Percentiles rank a stretch among this genome's conserved stretches.
phyloP scores from a whole-genome alignment of 305 asterid species.

The Fraxinus floribunda region DNA sequence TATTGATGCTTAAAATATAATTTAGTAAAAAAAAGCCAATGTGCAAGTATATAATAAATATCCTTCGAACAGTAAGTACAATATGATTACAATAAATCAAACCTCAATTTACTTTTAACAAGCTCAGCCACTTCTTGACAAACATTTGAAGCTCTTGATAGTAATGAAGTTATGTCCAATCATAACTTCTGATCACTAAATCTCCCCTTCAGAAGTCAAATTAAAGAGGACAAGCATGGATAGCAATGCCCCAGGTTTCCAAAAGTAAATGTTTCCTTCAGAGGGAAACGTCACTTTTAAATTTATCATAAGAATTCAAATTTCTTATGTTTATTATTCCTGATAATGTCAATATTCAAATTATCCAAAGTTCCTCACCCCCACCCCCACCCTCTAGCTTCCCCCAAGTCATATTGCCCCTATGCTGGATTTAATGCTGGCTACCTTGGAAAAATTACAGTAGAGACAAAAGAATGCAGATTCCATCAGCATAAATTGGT shows the following conservation, averaged over 20 bases:
- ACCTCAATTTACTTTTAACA: background rate
- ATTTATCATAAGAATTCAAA: background rate
- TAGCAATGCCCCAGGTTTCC: background rate
- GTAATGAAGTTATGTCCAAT: background rate
- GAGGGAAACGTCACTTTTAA: background rate
- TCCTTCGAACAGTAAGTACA: background rate
- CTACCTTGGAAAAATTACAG: background rate
- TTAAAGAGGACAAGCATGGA: background rate
- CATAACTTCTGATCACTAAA: constrained; percentile 10
- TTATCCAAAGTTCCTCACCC: background rate
- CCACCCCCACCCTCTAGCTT: background rate
- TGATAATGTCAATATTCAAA: background rate
- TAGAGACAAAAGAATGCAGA: background rate
- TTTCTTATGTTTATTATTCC: background rate
- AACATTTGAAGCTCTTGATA: constrained; percentile 9
- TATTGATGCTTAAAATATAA: background rate
- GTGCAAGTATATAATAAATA: background rate
- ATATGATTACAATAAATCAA: background rate
- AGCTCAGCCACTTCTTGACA: background rate
- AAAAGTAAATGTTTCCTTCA: background rate
- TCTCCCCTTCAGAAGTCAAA: background rate
- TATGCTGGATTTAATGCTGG: background rate
- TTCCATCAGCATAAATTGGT: background rate
- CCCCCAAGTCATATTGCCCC: background rate
- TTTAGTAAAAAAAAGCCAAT: background rate